Conservation (phyloP, 306 rosid genomes). For the Malus fusca region DNA sequence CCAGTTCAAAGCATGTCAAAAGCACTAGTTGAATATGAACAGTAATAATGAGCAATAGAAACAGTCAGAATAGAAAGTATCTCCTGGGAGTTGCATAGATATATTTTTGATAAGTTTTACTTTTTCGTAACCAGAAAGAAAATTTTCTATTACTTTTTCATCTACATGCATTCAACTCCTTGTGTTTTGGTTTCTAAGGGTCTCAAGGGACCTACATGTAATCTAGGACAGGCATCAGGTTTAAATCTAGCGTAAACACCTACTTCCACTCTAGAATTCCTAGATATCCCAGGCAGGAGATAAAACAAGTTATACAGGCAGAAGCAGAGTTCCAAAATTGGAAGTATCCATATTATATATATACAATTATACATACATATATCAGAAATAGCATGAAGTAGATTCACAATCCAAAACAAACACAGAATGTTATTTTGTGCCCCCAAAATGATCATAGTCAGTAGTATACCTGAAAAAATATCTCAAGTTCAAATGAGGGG, state of each 20-base stretch:
- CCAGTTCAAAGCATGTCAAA: background rate
- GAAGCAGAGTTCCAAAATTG: background rate
- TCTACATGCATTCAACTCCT: background rate
- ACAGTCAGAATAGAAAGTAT: background rate
- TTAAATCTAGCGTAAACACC: background rate
- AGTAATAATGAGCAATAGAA: background rate
- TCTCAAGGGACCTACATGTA: background rate
- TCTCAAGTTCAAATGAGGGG: constrained; percentile 96
- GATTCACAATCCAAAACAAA: background rate
- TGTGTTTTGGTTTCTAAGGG: background rate
- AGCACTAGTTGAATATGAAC: background rate
- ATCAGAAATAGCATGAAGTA: background rate
- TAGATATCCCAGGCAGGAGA: background rate
- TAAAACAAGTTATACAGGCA: background rate
- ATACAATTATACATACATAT: no score
- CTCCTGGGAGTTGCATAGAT: background rate
- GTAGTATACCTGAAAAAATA: constrained; percentile 67
- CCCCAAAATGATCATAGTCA: background rate
- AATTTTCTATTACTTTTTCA: background rate
- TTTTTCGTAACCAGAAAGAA: background rate
- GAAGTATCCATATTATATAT: background rate
- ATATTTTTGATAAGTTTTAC: background rate
- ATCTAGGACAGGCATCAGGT: background rate
- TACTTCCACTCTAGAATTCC: background rate
- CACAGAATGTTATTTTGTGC: background rate